Conservation (phyloP, 2,329 filamentous ascomycete species). For the Neophaeococcomyces mojaviensis region DNA sequence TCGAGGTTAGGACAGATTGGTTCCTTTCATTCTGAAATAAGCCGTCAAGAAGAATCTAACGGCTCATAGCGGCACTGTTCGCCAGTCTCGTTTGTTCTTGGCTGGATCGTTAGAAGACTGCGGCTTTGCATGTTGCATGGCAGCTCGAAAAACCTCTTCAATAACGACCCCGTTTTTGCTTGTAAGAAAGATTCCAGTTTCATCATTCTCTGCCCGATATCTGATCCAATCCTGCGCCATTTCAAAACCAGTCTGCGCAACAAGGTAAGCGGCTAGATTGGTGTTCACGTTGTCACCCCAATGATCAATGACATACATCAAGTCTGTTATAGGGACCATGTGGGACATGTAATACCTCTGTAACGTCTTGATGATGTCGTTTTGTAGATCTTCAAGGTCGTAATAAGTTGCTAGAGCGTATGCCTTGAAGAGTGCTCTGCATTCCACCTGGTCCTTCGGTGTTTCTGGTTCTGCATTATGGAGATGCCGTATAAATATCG, state of each 20-base stretch:
- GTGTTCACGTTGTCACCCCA: slow-evolving; percentile 9
- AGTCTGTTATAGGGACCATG: slow-evolving; percentile 16
- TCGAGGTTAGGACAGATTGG: no score
- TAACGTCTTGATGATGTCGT: slow-evolving; percentile 18
- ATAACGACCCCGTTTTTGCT: not conserved
- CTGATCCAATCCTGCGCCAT: slow-evolving; percentile 7
- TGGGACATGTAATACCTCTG: slow-evolving; percentile 12
- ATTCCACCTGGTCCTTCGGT: not conserved
- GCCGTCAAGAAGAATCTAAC: no score
- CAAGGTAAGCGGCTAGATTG: slow-evolving; percentile 15
- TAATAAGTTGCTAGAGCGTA: slow-evolving; percentile 19
- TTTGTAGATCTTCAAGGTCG: slow-evolving; percentile 15
- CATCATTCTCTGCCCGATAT: not conserved
- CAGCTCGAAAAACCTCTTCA: not conserved
- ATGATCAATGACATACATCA: slow-evolving; percentile 16
- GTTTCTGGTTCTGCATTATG: slow-evolving; percentile 13
- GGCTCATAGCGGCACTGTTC: not conserved
- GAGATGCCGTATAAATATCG: slow-evolving; percentile 17
- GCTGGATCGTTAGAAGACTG: not conserved
- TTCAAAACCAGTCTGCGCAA: slow-evolving; percentile 20
- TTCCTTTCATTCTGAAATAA: no score
- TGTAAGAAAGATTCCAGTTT: not conserved
- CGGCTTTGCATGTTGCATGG: slow-evolving; percentile 3
- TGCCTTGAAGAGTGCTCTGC: slow-evolving; percentile 11
- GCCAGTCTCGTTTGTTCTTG: slow-evolving; percentile 4